These are phyloP conservation scores for Aureobasidium sp. DNA, from an alignment of 2,329 filamentous ascomycete genomes.

Conservation along the genomic window DNA sequence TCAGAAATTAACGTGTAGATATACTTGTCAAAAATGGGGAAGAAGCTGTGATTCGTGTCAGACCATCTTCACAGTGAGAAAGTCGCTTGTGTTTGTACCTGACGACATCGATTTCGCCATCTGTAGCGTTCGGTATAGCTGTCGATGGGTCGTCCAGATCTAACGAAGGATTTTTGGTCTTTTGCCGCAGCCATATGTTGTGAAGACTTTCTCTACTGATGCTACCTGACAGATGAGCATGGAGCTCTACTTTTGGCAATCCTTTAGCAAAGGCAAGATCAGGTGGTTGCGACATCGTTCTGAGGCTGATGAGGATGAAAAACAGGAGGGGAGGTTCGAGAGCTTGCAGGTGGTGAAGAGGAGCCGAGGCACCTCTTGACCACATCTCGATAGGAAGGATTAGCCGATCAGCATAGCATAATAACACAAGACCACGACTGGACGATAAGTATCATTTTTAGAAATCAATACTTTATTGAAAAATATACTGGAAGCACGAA, in stretches of 20 bases:
- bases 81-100: not conserved
- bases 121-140: slow-evolving; percentile 57
- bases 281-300: not conserved
- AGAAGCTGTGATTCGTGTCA: slow-evolving; percentile 49
- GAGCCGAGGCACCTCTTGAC: not conserved
- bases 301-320: not conserved
- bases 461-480: not conserved
- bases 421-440: not conserved
- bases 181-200: slow-evolving; percentile 61
- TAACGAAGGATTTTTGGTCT: slow-evolving; percentile 38
- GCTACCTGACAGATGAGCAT: slow-evolving; percentile 73
- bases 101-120: slow-evolving; percentile 27
- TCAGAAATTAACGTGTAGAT: slow-evolving; percentile 70
- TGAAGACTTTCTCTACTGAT: slow-evolving; percentile 66
- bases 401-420: not conserved
- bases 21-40: slow-evolving; percentile 68
- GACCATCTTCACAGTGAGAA: not conserved
- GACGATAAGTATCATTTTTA: not conserved
- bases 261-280: slow-evolving; percentile 24
- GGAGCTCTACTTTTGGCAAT: slow-evolving; percentile 51
- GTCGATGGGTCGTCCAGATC: slow-evolving; percentile 58
- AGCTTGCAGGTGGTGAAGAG: not conserved
- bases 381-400: not conserved
- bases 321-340: not conserved
- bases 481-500: not conserved